Percentiles rank a stretch among this genome's conserved stretches.
phyloP scores from a whole-genome alignment of 202 grass and related monocot species.

The Tripidium arundinaceum region DNA sequence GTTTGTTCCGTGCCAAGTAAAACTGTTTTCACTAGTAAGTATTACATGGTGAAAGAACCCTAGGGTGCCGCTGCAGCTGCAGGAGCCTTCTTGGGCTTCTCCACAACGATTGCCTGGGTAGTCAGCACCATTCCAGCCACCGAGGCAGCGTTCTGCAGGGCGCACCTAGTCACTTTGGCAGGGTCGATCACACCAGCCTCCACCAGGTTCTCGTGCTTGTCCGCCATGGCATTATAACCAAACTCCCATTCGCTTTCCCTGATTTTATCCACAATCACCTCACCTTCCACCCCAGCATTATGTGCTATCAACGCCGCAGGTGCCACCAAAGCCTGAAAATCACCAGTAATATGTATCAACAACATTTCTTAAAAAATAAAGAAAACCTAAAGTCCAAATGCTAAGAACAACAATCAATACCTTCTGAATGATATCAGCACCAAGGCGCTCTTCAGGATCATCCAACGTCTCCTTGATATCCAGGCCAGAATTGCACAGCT shows the following conservation, averaged over 20 bases:
- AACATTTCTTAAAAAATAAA: neutral
- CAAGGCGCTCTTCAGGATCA: conserved; percentile 80
- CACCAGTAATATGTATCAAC: neutral
- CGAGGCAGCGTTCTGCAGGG: conserved; percentile 64
- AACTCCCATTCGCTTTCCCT: conserved; percentile 75
- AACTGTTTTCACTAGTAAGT: neutral
- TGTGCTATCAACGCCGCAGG: conserved; percentile 82
- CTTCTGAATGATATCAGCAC: conserved; percentile 95
- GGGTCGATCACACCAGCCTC: conserved; percentile 90
- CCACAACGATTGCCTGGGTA: conserved; percentile 86
- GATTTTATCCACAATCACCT: conserved; percentile 83
- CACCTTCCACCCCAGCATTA: conserved; percentile 93
- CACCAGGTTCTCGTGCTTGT: conserved; percentile 81
- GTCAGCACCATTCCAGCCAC: conserved; percentile 95
- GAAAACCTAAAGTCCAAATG: neutral
- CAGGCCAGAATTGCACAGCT: conserved; percentile 81
- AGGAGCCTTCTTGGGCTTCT: conserved; percentile 67
- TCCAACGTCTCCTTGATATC: conserved; percentile 90
- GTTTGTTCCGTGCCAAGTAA: neutral
- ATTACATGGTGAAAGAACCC: conserved; percentile 53
- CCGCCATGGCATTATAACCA: conserved; percentile 91
- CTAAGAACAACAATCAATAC: conserved; percentile 46
- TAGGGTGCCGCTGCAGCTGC: conserved; percentile 40
- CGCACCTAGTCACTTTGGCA: conserved; percentile 77
- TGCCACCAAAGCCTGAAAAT: conserved; percentile 58